These are phyloP conservation scores for Cercophora sp. DNA, from an alignment of 495 filamentous ascomycete genomes.

Conservation along the genomic window DNA sequence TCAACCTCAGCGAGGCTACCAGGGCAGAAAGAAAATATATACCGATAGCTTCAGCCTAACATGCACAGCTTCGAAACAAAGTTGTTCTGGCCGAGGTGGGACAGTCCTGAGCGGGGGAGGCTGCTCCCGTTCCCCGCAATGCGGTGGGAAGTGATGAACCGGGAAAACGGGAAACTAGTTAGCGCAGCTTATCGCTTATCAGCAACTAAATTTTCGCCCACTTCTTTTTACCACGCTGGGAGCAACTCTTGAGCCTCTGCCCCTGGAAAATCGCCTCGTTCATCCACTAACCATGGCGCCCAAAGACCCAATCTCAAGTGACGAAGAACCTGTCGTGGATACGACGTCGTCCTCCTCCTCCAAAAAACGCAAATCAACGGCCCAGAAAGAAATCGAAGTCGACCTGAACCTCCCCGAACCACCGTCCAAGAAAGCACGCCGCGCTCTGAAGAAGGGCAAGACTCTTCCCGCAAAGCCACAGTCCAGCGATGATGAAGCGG, in stretches of 20 bases:
- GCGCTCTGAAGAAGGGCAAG: conserved; percentile 75
- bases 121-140: too few species aligned
- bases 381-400: conserved; percentile 75
- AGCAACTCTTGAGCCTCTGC: background rate
- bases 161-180: background rate
- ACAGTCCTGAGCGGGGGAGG: too few species aligned
- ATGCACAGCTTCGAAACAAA: too few species aligned
- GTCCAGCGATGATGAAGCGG: conserved; percentile 40
- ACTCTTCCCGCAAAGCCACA: conserved; percentile 38
- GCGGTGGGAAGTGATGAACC: background rate
- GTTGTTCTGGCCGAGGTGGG: too few species aligned
- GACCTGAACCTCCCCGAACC: conserved; percentile 84
- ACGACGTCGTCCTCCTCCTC: conserved; percentile 16
- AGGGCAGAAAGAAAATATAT: too few species aligned
- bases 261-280: too few species aligned
- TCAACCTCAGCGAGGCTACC: too few species aligned
- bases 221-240: too few species aligned
- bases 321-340: background rate
- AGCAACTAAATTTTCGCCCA: conserved; percentile 6
- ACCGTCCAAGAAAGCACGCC: conserved; percentile 84
- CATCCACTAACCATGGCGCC: conserved; percentile 5
- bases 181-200: conserved; percentile 14
- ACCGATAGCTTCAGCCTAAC: background rate
- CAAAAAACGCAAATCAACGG: conserved; percentile 67
- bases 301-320: background rate